These are phyloP conservation scores for Hypoxylon fragiforme DNA, from an alignment of 495 filamentous ascomycete species.

Conservation along the genomic window DNA sequence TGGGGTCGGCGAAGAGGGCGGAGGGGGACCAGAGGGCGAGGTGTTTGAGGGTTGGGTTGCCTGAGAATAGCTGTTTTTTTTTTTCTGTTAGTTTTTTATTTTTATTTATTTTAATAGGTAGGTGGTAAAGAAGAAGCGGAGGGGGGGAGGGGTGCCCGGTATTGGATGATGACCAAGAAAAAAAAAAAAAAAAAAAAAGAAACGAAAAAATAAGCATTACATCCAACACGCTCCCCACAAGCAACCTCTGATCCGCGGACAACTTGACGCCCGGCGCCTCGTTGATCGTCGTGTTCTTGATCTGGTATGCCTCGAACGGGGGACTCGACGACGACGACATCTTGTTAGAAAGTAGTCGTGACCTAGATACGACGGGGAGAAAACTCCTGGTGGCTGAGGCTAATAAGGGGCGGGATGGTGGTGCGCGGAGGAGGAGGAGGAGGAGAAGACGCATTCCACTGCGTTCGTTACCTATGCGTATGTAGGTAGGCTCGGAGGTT, in stretches of 20 bases:
- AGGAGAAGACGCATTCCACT: too few species aligned
- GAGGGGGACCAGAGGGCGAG: slow-evolving; percentile 55
- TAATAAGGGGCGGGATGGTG: too few species aligned
- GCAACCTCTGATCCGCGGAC: slow-evolving; percentile 47
- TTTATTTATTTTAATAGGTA: too few species aligned
- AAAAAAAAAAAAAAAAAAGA: not conserved
- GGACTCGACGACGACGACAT: not conserved
- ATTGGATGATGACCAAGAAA: not conserved
- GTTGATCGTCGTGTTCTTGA: slow-evolving; percentile 55
- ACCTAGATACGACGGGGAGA: too few species aligned
- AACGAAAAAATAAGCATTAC: too few species aligned
- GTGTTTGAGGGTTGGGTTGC: slow-evolving; percentile 57
- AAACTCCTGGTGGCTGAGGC: too few species aligned
- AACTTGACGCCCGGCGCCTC: slow-evolving; percentile 52
- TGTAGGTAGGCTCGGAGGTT: too few species aligned
- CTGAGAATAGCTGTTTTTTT: slow-evolving; percentile 55
- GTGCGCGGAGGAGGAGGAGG: too few species aligned
- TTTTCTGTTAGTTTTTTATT: not conserved
- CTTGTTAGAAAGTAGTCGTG: not conserved
- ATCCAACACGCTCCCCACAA: slow-evolving; percentile 61
- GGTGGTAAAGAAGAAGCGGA: too few species aligned
- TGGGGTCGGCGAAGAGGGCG: slow-evolving; percentile 54
- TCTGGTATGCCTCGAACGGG: slow-evolving; percentile 30
- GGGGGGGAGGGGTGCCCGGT: not conserved
- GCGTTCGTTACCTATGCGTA: too few species aligned